Evolutionary conservation across 208 protist genomes (phyloP).

Genomic region (Spironucleus salmonicida): DNA sequence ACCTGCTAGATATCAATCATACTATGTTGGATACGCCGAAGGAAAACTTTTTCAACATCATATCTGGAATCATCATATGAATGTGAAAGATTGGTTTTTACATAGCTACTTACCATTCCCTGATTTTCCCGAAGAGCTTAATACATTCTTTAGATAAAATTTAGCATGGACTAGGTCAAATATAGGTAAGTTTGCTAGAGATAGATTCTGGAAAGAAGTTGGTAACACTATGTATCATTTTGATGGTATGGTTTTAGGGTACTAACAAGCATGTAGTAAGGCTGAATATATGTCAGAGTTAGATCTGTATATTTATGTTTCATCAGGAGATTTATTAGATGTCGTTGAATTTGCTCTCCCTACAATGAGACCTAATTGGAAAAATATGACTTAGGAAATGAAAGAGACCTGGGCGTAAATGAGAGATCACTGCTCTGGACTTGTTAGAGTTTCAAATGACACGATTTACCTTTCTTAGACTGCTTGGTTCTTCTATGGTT

Average conservation of each 20-base stretch:
- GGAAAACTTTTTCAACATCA: background rate
- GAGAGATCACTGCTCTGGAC: background rate
- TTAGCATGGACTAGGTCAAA: background rate
- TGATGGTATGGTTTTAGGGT: conserved; percentile 1
- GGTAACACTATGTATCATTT: conserved; percentile 14
- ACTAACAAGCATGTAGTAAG: background rate
- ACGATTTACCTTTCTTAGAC: conserved; percentile 18
- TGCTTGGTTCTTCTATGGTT: conserved; percentile 32
- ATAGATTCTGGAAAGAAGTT: conserved; percentile 9
- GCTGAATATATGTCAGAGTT: background rate
- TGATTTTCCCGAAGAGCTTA: conserved; percentile 3
- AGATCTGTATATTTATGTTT: conserved; percentile 8
- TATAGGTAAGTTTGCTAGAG: background rate
- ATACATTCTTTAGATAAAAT: background rate
- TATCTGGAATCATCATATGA: background rate
- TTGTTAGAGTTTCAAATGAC: background rate
- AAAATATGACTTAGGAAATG: background rate
- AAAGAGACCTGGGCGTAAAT: background rate
- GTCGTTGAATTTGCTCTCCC: background rate
- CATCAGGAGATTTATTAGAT: conserved; percentile 17
- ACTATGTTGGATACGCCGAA: conserved; percentile 4
- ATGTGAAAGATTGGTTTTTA: conserved; percentile 26
- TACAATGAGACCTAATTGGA: background rate
- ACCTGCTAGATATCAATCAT: background rate
- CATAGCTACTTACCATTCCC: background rate